Conservation (phyloP, 257 asterid species). For the Nicotiana otophora region DNA sequence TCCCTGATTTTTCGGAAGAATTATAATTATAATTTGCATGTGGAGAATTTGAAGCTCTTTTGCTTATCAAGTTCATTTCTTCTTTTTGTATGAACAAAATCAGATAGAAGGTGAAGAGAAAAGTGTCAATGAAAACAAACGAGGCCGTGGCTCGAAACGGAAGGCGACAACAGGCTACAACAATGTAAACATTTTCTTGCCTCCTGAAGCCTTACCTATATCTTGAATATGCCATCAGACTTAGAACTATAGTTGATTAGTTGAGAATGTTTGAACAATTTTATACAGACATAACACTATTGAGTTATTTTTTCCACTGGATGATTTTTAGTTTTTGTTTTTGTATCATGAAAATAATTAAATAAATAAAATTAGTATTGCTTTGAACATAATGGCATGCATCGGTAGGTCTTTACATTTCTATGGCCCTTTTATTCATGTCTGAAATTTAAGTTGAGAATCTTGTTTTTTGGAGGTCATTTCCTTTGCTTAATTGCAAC, state of each 20-base stretch:
- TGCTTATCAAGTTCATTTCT: conserved; percentile 18
- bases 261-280: background rate
- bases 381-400: background rate
- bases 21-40: background rate
- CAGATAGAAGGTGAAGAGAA: conserved; percentile 46
- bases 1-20: conserved; percentile 1
- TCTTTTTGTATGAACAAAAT: conserved; percentile 32
- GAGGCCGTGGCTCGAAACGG: conserved; percentile 78
- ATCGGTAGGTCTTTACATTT: background rate
- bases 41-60: background rate
- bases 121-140: conserved; percentile 31
- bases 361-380: background rate
- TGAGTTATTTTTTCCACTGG: background rate
- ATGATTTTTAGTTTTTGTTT: background rate
- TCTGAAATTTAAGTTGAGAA: background rate
- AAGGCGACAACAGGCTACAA: conserved; percentile 50
- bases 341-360: background rate
- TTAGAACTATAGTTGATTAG: background rate
- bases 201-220: background rate
- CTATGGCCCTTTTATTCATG: background rate
- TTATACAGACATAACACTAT: background rate
- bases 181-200: conserved; percentile 37
- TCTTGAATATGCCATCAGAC: background rate
- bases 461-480: background rate
- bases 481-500: background rate